These are phyloP conservation scores for Quercus phellos DNA, from an alignment of 331 rosid genomes.

Conservation along the genomic window DNA sequence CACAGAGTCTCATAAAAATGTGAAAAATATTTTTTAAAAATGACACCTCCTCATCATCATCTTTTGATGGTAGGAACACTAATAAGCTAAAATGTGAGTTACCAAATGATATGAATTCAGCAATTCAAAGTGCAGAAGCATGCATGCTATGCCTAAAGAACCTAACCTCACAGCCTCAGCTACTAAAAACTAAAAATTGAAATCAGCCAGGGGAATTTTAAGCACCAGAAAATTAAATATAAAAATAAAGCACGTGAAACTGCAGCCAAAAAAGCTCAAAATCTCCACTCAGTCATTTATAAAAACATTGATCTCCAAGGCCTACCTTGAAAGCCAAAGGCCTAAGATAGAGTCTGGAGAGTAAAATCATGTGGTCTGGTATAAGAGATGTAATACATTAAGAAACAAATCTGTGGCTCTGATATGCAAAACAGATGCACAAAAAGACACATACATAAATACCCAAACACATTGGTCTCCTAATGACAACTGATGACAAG, in stretches of 20 bases:
- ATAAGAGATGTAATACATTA: not conserved
- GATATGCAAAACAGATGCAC: not conserved
- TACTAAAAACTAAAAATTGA: not conserved
- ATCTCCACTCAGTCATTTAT: not conserved
- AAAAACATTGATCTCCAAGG: not conserved
- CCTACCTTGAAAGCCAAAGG: not conserved
- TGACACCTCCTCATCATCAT: not conserved
- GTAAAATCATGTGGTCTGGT: not conserved
- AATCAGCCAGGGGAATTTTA: not conserved
- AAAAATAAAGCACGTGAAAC: not conserved
- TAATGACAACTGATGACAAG: not conserved
- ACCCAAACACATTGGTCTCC: not conserved
- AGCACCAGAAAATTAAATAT: not conserved
- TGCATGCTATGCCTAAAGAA: not conserved
- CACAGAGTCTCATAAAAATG: constrained; percentile 4
- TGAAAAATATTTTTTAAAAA: not conserved
- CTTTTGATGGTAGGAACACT: not conserved
- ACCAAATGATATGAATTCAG: not conserved
- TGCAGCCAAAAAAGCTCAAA: not conserved
- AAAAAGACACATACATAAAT: not conserved
- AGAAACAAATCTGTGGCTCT: too few relatives aligned
- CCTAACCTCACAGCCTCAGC: not conserved
- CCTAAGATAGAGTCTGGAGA: not conserved
- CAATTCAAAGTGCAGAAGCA: not conserved
- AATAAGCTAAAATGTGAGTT: not conserved